phyloP scores from a whole-genome alignment of 345 rosid genomes.

The Microthlaspi erraticum region DNA sequence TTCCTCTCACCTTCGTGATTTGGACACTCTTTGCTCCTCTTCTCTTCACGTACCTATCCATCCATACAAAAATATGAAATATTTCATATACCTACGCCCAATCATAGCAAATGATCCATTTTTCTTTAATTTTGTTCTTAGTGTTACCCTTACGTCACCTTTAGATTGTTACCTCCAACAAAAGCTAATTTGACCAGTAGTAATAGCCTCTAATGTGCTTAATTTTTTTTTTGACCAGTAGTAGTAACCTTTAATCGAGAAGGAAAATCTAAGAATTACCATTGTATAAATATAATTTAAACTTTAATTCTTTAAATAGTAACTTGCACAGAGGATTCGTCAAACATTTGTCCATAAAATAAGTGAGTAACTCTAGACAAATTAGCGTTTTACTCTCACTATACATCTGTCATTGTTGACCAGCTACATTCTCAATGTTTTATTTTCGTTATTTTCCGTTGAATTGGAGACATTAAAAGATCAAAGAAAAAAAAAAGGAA shows the following conservation, averaged over 20 bases:
- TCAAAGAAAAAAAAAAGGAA: neutral
- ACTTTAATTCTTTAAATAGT: neutral
- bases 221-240: neutral
- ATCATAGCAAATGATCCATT: constrained; percentile 5
- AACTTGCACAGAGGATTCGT: neutral
- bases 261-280: neutral
- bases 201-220: neutral
- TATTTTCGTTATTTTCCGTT: neutral
- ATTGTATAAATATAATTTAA: neutral
- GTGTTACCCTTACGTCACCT: neutral
- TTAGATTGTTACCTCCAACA: constrained; percentile 4
- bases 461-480: neutral
- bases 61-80: constrained; percentile 2
- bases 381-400: neutral
- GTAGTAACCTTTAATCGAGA: neutral
- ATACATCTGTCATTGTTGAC: constrained; percentile 36
- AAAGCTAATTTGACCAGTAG: neutral
- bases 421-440: constrained; percentile 12
- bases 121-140: neutral
- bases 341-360: constrained; percentile 2
- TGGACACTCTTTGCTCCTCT: constrained; percentile 20
- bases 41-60: constrained; percentile 19
- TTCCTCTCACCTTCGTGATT: constrained; percentile 15
- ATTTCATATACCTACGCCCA: constrained; percentile 21
- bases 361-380: constrained; percentile 5